These are phyloP conservation scores for Trypanosoma caninum DNA, from an alignment of 208 protist genomes.

Conservation along the genomic window DNA sequence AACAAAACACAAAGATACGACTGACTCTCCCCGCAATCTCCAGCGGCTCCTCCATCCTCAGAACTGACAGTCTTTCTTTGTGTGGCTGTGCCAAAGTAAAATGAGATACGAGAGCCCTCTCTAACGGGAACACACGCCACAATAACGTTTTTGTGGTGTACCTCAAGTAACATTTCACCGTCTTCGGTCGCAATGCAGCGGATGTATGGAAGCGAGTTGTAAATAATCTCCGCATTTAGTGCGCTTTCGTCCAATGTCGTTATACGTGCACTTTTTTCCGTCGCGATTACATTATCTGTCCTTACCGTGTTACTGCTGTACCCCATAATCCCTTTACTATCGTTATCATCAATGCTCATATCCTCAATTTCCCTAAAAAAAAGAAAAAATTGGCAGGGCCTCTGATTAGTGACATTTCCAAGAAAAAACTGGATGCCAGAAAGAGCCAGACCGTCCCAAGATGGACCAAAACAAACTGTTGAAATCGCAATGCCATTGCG, in stretches of 20 bases:
- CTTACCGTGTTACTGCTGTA: not conserved
- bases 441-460: constrained; percentile 1
- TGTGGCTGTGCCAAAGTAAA: constrained; percentile 15
- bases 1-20: constrained; percentile 18
- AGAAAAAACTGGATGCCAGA: constrained; percentile 17
- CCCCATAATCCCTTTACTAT: not conserved
- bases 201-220: constrained; percentile 16
- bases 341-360: constrained; percentile 4
- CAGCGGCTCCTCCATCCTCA: not conserved
- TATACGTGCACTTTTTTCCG: not conserved
- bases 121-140: constrained; percentile 2
- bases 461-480: constrained; percentile 12
- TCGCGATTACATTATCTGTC: not conserved
- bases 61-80: not conserved
- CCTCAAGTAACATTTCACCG: constrained; percentile 12
- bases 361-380: constrained; percentile 12
- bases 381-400: constrained; percentile 14
- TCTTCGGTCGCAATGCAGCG: not conserved
- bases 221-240: constrained; percentile 10
- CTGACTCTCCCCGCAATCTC: not conserved
- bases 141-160: constrained; percentile 9
- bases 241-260: constrained; percentile 4
- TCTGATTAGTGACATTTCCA: not conserved
- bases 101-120: constrained; percentile 1
- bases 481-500: constrained; percentile 10